phyloP scores from a whole-genome alignment of 2,329 filamentous ascomycete genomes.

The Magnaporthales sp. region DNA sequence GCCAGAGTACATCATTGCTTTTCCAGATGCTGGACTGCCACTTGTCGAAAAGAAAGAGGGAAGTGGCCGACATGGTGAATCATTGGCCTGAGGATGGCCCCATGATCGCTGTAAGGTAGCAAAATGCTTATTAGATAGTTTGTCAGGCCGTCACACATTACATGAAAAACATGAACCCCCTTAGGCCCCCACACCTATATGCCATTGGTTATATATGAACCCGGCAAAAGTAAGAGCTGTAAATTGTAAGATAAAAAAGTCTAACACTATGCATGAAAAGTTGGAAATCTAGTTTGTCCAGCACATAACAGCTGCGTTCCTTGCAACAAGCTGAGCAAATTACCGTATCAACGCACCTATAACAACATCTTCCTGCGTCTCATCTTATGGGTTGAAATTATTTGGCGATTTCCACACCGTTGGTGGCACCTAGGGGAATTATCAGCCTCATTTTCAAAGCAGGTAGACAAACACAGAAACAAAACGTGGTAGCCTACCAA shows the following conservation, averaged over 20 bases:
- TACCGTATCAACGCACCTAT: not conserved
- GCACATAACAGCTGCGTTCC: not conserved
- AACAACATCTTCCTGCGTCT: not conserved
- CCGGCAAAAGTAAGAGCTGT: not conserved
- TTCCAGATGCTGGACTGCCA: no score
- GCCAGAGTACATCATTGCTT: no score
- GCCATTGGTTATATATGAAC: no score
- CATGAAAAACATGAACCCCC: no score
- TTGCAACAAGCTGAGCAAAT: not conserved
- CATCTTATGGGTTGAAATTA: slow-evolving; percentile 13
- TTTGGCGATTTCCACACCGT: slow-evolving; percentile 64
- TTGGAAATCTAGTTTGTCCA: not conserved
- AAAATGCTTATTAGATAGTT: no score
- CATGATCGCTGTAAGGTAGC: no score
- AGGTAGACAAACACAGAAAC: not conserved
- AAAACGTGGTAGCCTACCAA: slow-evolving; percentile 30
- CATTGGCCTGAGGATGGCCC: no score
- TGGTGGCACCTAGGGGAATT: slow-evolving; percentile 41
- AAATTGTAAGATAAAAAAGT: not conserved
- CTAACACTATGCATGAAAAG: not conserved
- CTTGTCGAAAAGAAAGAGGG: no score
- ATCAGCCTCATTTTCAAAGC: not conserved
- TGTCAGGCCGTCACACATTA: no score
- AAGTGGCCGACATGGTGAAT: no score
- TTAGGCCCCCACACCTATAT: no score